Base-by-base conservation (phyloP, 805 yeast genomes). In the Teunomyces cretensis region DNA sequence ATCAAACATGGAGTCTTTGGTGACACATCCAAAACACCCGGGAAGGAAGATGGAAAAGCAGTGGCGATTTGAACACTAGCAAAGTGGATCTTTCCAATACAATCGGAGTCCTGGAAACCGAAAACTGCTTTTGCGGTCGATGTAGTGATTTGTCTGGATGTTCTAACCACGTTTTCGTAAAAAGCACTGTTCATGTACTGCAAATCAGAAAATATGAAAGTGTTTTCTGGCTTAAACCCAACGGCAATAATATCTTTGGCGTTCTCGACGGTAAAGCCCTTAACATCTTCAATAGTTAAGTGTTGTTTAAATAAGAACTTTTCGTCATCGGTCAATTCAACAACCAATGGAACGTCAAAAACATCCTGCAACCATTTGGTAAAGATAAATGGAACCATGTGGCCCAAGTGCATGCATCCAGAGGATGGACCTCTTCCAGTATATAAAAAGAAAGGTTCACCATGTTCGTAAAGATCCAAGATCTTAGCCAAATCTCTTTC, bases 341-440 rank as follows among this genome's bases (percentile, higher is more conserved):
- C 83, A 31, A 94, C 95, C 51, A 94, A 76, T 15, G 99, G 98
- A 47, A 81, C 97, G 63, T 94, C 98, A 64, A 94, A 94, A 2
- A 92, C 98, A 38, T 92, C 97, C 68, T 94, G 99, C 58, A 94
- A 77, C 98, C 98, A 94, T 68, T 91, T 90, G 45, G 99, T 94
- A 74, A 94, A 94, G 27, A 86, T 67, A 62, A 94, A 94, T 13
- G 99, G 99, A 49, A 91, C 79, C 90, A 92, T 84, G 67, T 94
- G 99, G 43, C 99, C 99, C 71, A 94, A 75, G 65, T 94, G 99
- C 88, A 94, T 85, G 15, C 94, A 85, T 56, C 86, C 96, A 33
- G 91, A 81, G 1, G 96, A 87, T 30, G 99, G 98, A 4, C 99
- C 99, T 65, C 99, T 81, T 32, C 99, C 99, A 12, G 99, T 94